A percentile compares a stretch with the other conserved stretches of the same genome.
Evolutionary conservation across 768 basidiomycete genomes (phyloP).

Genomic region (Lepiota venenata): DNA sequence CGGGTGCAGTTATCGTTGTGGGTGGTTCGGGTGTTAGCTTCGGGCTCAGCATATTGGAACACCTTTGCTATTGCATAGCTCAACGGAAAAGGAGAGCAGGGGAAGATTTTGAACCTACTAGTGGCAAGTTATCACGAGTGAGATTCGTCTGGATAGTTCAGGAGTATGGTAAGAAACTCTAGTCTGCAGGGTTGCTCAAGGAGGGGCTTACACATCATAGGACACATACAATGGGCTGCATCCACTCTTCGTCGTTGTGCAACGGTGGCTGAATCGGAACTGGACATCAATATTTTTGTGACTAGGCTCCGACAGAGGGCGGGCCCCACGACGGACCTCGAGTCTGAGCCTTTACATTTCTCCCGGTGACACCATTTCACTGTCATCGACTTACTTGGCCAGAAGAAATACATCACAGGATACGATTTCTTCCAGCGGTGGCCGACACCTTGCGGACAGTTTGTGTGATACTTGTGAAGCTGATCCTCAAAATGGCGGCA

Average conservation of each 20-base stretch:
- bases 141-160: slow-evolving; percentile 77
- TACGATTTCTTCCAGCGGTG: not conserved
- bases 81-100: not conserved
- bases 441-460: not conserved
- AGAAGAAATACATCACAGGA: not conserved
- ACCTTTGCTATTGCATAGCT: slow-evolving; percentile 54
- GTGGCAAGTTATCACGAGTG: slow-evolving; percentile 47
- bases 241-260: slow-evolving; percentile 60
- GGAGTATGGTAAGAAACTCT: slow-evolving; percentile 60
- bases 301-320: slow-evolving; percentile 35
- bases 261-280: slow-evolving; percentile 41
- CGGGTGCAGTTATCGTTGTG: slow-evolving; percentile 58
- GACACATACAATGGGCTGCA: slow-evolving; percentile 71
- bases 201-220: not conserved
- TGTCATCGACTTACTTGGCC: not conserved
- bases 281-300: slow-evolving; percentile 74
- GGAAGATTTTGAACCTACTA: slow-evolving; percentile 40
- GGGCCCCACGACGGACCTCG: slow-evolving; percentile 1
- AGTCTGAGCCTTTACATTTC: not conserved
- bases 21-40: slow-evolving; percentile 80
- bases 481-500: slow-evolving; percentile 41
- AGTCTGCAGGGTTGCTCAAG: not conserved
- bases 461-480: not conserved
- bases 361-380: not conserved
- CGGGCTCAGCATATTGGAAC: slow-evolving; percentile 62